phyloP scores from a whole-genome alignment of 805 yeast species.

The Yarrowia sp. region DNA sequence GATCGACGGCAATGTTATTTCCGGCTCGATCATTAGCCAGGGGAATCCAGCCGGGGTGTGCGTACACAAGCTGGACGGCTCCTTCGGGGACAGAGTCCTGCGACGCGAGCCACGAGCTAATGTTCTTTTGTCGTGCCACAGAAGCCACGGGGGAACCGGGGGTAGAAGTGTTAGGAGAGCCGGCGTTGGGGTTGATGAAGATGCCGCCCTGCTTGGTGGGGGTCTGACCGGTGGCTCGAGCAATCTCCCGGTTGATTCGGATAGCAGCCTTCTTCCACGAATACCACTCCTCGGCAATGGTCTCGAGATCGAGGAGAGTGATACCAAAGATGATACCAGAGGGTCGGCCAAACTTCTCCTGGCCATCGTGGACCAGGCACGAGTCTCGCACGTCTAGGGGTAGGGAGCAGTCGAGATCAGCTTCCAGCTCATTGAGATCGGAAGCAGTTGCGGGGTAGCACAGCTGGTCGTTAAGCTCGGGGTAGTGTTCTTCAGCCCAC shows the following conservation, averaged over 20 bases:
- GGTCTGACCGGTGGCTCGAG: slow-evolving; percentile 21
- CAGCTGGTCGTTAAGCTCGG: slow-evolving; percentile 76
- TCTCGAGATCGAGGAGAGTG: slow-evolving; percentile 74
- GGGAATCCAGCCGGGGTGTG: slow-evolving; percentile 93
- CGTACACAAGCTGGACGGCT: slow-evolving; percentile 67
- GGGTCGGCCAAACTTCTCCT: slow-evolving; percentile 69
- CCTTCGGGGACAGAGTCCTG: slow-evolving; percentile 77
- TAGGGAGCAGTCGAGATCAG: slow-evolving; percentile 66
- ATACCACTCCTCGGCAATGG: slow-evolving; percentile 72
- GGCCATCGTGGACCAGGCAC: slow-evolving; percentile 84
- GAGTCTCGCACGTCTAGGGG: slow-evolving; percentile 84
- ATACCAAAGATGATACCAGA: slow-evolving; percentile 78
- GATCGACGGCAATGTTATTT: slow-evolving; percentile 86
- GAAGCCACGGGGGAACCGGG: slow-evolving; percentile 28
- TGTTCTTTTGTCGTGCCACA: slow-evolving; percentile 27
- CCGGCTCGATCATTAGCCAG: slow-evolving; percentile 84
- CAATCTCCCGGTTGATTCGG: slow-evolving; percentile 31
- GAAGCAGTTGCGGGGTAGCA: slow-evolving; percentile 74
- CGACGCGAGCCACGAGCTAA: slow-evolving; percentile 39
- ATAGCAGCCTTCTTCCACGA: slow-evolving; percentile 64
- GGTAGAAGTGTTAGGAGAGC: slow-evolving; percentile 28
- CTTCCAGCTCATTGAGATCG: slow-evolving; percentile 79
- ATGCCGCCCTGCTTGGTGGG: slow-evolving; percentile 26
- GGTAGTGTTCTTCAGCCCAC: slow-evolving; percentile 75
- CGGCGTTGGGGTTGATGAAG: slow-evolving; percentile 23